Evolutionary conservation across 805 yeast species (phyloP), one percentile per base, ranked within the genome.

Genomic region (Schwanniomyces vanrijiae): DNA sequence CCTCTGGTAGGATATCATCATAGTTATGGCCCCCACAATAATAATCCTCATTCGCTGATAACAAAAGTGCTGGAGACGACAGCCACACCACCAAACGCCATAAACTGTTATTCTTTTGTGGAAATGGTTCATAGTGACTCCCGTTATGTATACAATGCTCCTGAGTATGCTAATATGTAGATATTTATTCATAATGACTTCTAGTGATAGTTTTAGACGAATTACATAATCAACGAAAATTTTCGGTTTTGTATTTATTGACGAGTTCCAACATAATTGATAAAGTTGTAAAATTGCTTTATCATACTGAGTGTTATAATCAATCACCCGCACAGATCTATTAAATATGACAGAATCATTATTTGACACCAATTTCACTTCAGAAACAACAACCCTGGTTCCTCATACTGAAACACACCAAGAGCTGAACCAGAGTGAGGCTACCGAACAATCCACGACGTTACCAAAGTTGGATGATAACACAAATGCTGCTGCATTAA

Each of bases 301-400:
- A 20, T 37, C 10, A 37, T 20, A 20, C 24, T 28, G 16, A 18
- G 21, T 24, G 21, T 20, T 21, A 21, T 45, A 29, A 38, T 26
- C 33, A 26, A 21, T 16, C 45, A 40, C 18, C 41, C 21, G 14
- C 5, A 38, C 24, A 38, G 29, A 22, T 7, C 18, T 24, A 22
- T 24, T 13, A 14, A 46, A 26, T 8, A 64, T 64, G 69, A 64
- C 68, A 33, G 69, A 66, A 54, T 63, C 69, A 19, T 55, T 64
- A 45, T 67, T 68, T 44, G 71, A 68, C 47, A 67, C 69, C 26
- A 64, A 62, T 40, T 65, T 64, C 50, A 55, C 62, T 26, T 43
- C 60, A 14, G 58, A 55, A 38, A 46, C 51, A 13, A 21, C 52
- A 5, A 26, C 48, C 6, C 35, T 50, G 37, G 35, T 37, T 24